These are phyloP conservation scores for Globisporangium paroecandrum DNA, from an alignment of 352 stramenopile genomes.

Conservation along the genomic window DNA sequence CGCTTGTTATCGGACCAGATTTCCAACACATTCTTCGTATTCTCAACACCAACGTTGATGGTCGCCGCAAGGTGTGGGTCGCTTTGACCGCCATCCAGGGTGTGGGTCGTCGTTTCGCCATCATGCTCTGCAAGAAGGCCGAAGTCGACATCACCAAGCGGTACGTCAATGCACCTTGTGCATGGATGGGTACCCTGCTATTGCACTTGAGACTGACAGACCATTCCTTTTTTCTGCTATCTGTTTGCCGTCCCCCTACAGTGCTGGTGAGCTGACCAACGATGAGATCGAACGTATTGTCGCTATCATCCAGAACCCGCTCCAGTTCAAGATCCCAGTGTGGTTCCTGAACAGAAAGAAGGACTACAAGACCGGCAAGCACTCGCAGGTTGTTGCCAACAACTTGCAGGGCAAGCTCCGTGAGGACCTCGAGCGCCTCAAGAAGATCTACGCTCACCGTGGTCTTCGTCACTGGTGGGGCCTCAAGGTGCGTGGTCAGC, in stretches of 20 bases:
- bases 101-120: constrained; percentile 83
- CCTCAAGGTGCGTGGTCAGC: constrained; percentile 99
- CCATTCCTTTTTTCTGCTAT: not conserved
- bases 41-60: constrained; percentile 99
- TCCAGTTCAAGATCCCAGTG: constrained; percentile 99
- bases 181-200: not conserved
- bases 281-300: constrained; percentile 99
- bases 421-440: constrained; percentile 99
- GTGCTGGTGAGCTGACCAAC: constrained; percentile 96
- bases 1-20: constrained; percentile 92
- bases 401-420: constrained; percentile 98
- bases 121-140: constrained; percentile 99
- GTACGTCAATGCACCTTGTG: constrained; percentile 18
- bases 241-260: constrained; percentile 11
- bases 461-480: constrained; percentile 99
- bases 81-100: constrained; percentile 82
- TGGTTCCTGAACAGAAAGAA: constrained; percentile 99
- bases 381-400: constrained; percentile 98
- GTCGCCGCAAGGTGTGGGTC: constrained; percentile 93
- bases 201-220: not conserved
- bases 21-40: constrained; percentile 99
- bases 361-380: constrained; percentile 99
- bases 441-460: constrained; percentile 99
- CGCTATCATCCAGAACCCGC: constrained; percentile 99
- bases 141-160: constrained; percentile 99